These are phyloP conservation scores for Solanum hybrid DNA, from an alignment of 305 asterid genomes.

Conservation along the genomic window DNA sequence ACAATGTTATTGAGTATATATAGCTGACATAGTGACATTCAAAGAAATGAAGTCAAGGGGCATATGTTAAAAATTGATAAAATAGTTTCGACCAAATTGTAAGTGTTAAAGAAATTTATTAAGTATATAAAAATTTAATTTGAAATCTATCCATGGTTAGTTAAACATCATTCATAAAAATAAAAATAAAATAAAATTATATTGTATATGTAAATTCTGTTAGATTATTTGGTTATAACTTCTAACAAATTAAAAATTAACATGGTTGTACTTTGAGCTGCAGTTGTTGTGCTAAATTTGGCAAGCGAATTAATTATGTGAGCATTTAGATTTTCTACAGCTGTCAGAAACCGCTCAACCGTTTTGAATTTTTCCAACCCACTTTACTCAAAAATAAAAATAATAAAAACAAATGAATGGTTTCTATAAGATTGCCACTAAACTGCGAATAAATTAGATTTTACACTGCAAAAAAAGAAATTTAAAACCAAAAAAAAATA, in stretches of 20 bases:
- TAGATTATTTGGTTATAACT: neutral
- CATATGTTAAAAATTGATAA: neutral
- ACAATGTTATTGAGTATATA: neutral
- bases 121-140: neutral
- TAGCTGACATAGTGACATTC: neutral
- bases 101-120: neutral
- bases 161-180: neutral
- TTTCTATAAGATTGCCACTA: conserved; percentile 3
- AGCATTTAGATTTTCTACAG: conserved; percentile 10
- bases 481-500: conserved; percentile 21
- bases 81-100: neutral
- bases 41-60: neutral
- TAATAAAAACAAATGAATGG: neutral
- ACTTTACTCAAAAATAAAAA: neutral
- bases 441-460: conserved; percentile 6
- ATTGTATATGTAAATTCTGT: neutral
- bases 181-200: neutral
- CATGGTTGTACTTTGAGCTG: neutral
- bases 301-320: neutral
- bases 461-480: conserved; percentile 29
- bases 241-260: neutral
- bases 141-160: neutral
- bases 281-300: neutral
- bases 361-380: conserved; percentile 34
- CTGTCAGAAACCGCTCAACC: conserved; percentile 38